A percentile compares a stretch with the other conserved stretches of the same genome.
Evolutionary conservation across 2,329 filamentous ascomycete genomes (phyloP).

Genomic region (Botrytis byssoidea): DNA sequence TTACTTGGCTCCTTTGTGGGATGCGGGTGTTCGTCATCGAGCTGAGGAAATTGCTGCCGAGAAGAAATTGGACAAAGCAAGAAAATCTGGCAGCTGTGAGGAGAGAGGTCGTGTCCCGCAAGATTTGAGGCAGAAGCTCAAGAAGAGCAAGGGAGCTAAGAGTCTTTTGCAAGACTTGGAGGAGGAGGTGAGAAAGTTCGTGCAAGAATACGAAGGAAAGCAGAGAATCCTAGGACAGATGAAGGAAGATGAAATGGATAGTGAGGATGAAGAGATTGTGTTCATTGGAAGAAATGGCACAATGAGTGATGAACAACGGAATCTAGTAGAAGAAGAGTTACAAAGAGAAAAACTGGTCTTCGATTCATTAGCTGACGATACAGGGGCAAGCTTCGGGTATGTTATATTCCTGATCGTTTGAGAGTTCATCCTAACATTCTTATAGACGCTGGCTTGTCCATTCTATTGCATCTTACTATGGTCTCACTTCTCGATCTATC

Average conservation of each 20-base stretch:
- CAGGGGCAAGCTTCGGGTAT: conserved; percentile 72
- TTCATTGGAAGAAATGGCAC: conserved; percentile 72
- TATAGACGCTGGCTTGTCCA: conserved; percentile 86
- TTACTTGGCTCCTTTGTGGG: conserved; percentile 84
- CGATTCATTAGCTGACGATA: conserved; percentile 73
- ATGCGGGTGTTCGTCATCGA: conserved; percentile 56
- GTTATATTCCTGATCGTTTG: conserved; percentile 39
- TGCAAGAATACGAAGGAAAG: conserved; percentile 58
- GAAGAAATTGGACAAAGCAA: conserved; percentile 41
- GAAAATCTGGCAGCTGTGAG: conserved; percentile 34
- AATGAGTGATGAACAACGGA: conserved; percentile 53
- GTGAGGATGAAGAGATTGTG: conserved; percentile 82
- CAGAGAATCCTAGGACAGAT: conserved; percentile 11
- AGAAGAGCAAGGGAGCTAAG: conserved; percentile 74
- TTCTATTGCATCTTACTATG: conserved; percentile 89
- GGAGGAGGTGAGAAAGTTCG: conserved; percentile 75
- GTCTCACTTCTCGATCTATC: conserved; percentile 76
- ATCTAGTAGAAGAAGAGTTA: conserved; percentile 51
- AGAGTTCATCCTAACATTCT: conserved; percentile 25
- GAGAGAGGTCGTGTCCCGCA: conserved; percentile 65
- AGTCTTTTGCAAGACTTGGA: conserved; percentile 81
- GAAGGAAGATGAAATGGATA: conserved; percentile 43
- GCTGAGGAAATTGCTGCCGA: conserved; percentile 49
- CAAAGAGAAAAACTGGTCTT: conserved; percentile 72
- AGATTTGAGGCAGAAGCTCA: conserved; percentile 76